A percentile compares a stretch with the other conserved stretches of the same genome.
phyloP scores from a whole-genome alignment of 2,329 filamentous ascomycete genomes.

The Diplodia sapinea region DNA sequence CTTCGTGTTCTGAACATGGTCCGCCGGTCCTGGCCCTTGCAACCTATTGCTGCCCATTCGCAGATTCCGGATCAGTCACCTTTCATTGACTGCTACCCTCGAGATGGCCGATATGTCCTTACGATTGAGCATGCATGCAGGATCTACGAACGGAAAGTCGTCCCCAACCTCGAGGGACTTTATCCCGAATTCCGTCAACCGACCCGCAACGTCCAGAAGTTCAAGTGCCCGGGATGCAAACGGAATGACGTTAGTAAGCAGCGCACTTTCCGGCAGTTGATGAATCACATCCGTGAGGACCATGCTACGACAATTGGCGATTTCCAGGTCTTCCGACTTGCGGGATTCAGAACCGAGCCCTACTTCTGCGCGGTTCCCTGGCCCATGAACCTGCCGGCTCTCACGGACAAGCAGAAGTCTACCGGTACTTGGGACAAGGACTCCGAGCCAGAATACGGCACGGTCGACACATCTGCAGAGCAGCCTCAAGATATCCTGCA shows the following conservation, averaged over 20 bases:
- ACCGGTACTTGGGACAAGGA: constrained; percentile 40
- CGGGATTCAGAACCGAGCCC: constrained; percentile 17
- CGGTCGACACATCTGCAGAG: constrained; percentile 4
- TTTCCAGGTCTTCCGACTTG: constrained; percentile 37
- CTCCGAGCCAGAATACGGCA: constrained; percentile 27
- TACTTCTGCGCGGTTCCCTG: constrained; percentile 38
- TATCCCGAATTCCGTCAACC: constrained; percentile 22
- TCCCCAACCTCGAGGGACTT: constrained; percentile 32
- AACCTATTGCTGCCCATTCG: constrained; percentile 29
- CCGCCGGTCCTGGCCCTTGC: constrained; percentile 33
- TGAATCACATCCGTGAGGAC: constrained; percentile 40
- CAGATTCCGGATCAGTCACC: constrained; percentile 26
- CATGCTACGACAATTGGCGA: constrained; percentile 38
- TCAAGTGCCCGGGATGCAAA: constrained; percentile 42
- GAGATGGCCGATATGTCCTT: constrained; percentile 37
- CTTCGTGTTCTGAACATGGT: constrained; percentile 39
- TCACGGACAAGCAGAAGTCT: constrained; percentile 39
- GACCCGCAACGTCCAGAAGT: constrained; percentile 33
- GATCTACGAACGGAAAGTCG: constrained; percentile 39
- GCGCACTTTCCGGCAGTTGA: constrained; percentile 36
- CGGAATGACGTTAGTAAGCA: constrained; percentile 36
- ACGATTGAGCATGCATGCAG: constrained; percentile 43
- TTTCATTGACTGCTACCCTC: constrained; percentile 25
- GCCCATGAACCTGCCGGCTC: constrained; percentile 42
- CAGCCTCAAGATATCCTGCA: constrained; percentile 16